Evolutionary conservation across 306 rosid genomes (phyloP).

Genomic region (Lagenaria siceraria): DNA sequence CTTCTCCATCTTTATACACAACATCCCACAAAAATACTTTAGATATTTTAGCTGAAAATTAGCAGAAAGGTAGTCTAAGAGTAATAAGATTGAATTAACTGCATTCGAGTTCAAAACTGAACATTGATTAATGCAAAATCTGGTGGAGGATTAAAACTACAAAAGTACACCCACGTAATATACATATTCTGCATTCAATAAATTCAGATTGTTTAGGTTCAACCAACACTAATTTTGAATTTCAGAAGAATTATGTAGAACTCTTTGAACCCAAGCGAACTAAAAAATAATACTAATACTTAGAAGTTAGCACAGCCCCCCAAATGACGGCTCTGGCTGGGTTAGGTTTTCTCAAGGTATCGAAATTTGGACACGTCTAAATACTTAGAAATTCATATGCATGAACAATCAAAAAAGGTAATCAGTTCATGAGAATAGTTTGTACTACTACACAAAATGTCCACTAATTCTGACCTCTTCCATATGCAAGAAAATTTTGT

Average conservation of each 20-base stretch:
- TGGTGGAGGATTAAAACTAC: not conserved
- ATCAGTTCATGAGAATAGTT: not conserved
- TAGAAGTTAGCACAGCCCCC: not conserved
- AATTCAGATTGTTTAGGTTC: not conserved
- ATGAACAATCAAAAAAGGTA: not conserved
- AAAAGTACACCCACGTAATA: not conserved
- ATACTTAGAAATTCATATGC: not conserved
- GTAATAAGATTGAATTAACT: not conserved
- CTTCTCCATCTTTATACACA: not conserved
- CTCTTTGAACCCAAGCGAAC: not conserved
- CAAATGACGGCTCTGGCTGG: not conserved
- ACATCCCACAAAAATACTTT: not conserved
- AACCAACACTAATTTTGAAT: not conserved
- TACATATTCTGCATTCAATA: not conserved
- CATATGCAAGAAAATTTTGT: slow-evolving; percentile 88
- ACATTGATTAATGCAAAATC: not conserved
- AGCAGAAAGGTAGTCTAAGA: not conserved
- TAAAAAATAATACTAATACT: not conserved
- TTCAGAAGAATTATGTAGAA: not conserved
- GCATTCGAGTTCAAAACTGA: not conserved
- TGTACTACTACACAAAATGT: not conserved
- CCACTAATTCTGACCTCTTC: slow-evolving; percentile 57
- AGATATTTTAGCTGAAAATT: not conserved
- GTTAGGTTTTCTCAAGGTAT: not conserved
- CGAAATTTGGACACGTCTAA: not conserved